Conservation (phyloP, 1,284 basidiomycete genomes). For the Coniferiporia weirii region DNA sequence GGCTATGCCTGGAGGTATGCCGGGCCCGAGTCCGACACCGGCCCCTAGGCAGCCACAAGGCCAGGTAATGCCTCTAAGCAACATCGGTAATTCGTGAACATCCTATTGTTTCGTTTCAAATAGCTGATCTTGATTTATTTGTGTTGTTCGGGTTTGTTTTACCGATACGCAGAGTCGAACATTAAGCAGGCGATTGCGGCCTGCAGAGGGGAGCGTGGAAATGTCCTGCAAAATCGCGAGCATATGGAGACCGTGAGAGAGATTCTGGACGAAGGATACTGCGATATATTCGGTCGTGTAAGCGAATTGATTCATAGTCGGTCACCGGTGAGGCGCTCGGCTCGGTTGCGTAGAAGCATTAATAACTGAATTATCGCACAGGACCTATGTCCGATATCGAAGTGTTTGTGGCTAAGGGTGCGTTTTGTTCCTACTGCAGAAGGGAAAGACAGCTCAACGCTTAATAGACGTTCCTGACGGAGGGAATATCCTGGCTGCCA, state of each 20-base stretch:
- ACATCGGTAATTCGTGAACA: conserved; percentile 46
- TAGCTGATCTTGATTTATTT: background rate
- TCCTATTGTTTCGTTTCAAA: background rate
- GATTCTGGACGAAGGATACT: conserved; percentile 73
- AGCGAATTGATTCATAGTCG: conserved; percentile 60
- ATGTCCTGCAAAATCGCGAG: conserved; percentile 57
- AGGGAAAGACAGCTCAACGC: conserved; percentile 1
- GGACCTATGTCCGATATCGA: conserved; percentile 61
- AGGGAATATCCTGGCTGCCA: conserved; percentile 43
- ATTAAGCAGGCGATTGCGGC: conserved; percentile 76
- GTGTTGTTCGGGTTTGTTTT: background rate
- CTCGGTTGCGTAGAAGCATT: background rate
- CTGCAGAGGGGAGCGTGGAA: conserved; percentile 64
- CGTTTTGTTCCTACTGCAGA: conserved; percentile 14
- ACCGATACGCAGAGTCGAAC: conserved; percentile 46
- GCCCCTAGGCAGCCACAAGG: conserved; percentile 19
- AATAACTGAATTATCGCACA: conserved; percentile 23
- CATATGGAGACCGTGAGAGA: conserved; percentile 74
- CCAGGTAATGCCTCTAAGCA: conserved; percentile 50
- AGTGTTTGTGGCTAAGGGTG: conserved; percentile 68
- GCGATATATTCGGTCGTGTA: conserved; percentile 68
- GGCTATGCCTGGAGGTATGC: conserved; percentile 15
- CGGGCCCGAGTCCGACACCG: conserved; percentile 12
- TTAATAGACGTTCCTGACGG: conserved; percentile 49
- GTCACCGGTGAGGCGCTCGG: conserved; percentile 41